Evolutionary conservation across 345 rosid genomes (phyloP), one percentile per base, ranked within the genome.

Genomic region (Hibiscus trionum): DNA sequence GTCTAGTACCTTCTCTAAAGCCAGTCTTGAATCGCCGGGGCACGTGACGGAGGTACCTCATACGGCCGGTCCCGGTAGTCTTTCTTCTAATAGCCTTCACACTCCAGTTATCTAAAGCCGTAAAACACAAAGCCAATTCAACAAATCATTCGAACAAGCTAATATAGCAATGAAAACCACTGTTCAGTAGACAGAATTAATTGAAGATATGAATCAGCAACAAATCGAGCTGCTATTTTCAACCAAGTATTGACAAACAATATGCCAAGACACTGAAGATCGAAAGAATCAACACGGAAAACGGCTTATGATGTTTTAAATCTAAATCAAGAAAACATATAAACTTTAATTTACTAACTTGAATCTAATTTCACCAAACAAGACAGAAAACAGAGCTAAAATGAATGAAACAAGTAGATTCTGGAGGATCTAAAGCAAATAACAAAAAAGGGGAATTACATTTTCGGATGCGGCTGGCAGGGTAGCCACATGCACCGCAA

Each of bases 11-110:
- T 79, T 89, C 95, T 84, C 92, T 87, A 84, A 89, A 89, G 60
- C 87, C 88, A 62, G 82, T 83, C 85, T 89, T 89, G 89, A 89
- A 89, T 82, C 95, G 83, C 73, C 90, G 87, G 52, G 90, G 89
- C 1, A 89, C 75, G 73, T 83, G 64, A 10, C 92, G 91, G 12
- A 88, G 88, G 61, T 88, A 86, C 84, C 89, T 86, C 96, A 88
- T 90, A 59, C 92, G 82, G 29, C 96, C 96, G 0, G 90, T 88
- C 62, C 92, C 92, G 0, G 96, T 90, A 0, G 96, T 90, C 88
- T 90, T 90, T 70, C 96, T 77, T 21, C 96, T 79, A 71, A 90
- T 82, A 1, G 96, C 92, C 87, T 90, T 90, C 78, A 77, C 87
- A 74, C 92, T 90, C 96, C 90, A 90, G 83, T 90, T 90, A 73